These are phyloP conservation scores for Agaricus subrufescens DNA, from an alignment of 768 basidiomycete species.

Conservation along the genomic window DNA sequence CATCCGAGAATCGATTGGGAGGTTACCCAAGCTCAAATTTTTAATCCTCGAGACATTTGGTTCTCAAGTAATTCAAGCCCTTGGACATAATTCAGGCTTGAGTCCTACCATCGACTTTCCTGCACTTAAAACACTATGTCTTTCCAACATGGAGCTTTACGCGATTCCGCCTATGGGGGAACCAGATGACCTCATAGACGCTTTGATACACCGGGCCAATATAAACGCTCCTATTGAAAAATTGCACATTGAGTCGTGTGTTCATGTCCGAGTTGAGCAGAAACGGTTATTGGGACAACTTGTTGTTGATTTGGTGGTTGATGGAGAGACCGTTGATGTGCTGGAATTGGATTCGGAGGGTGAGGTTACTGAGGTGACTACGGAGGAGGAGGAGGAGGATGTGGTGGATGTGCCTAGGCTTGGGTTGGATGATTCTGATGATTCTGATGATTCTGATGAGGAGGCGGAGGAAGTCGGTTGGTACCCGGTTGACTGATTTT, in stretches of 20 bases:
- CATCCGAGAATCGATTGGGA: too few species aligned
- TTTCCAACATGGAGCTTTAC: background rate
- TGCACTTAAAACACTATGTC: slow-evolving; percentile 1
- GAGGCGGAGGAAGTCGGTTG: background rate
- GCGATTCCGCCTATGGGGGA: background rate
- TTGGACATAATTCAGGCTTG: too few species aligned
- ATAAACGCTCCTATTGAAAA: slow-evolving; percentile 4
- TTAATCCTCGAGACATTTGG: too few species aligned
- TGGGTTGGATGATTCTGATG: background rate
- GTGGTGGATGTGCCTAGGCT: too few species aligned
- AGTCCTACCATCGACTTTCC: background rate
- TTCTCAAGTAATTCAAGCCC: too few species aligned
- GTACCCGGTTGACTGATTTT: background rate
- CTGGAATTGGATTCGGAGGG: background rate
- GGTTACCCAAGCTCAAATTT: too few species aligned
- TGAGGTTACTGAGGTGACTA: background rate
- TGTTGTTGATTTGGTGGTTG: slow-evolving; percentile 3
- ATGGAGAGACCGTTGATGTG: background rate
- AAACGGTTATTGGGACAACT: background rate
- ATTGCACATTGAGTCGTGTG: background rate
- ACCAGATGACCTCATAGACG: background rate
- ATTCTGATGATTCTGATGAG: background rate
- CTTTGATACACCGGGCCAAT: slow-evolving; percentile 3
- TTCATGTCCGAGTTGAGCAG: background rate
- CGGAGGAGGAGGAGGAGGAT: background rate